Base-by-base conservation (phyloP, 1,139 yeast species). In the Meyerozyma carpophila region DNA sequence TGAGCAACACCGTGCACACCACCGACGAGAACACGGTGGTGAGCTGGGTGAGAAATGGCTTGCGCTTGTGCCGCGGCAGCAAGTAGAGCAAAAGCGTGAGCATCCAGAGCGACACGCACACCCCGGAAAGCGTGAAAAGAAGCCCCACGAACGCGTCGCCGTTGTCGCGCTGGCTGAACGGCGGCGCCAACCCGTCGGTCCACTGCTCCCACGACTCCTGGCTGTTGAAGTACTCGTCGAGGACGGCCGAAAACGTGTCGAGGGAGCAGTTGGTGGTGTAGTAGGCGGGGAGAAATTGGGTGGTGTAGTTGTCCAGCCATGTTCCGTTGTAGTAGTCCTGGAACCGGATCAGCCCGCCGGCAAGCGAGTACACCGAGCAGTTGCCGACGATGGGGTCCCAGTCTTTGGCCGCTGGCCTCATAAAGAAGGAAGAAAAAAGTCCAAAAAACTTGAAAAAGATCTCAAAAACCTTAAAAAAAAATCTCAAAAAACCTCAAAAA, bases 61-160 rank as follows among this genome's bases (percentile, higher is more conserved):
- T 75, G 13, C 73, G 68, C 49, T 73, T 75, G 43, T 56, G 56
- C 10, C 49, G 44, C 0, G 80, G 74, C 16, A 79, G 70, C 32
- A 80, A 56, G 41, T 68, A 58, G 36, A 77, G 60, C 42, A 79
- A 54, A 21, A 77, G 51, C 40, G 78, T 58, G 32, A 80, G 62
- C 79, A 79, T 74, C 84, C 84, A 79, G 32, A 74, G 61, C 3
- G 77, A 65, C 3, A 63, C 65, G 51, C 76, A 71, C 25, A 68
- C 56, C 3, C 75, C 77, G 47, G 70, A 63, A 14, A 69, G 55
- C 25, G 69, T 66, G 56, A 69, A 71, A 32, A 72, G 50, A 13
- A 71, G 55, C n/a, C 76, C 75, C 24, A 73, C 70, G 46, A 69
- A 68, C n/a, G 71, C 58, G 49, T 70, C 74, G 10, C 77, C 77